Conservation (phyloP, 352 stramenopile species). For the Thraustotheca clavata region DNA sequence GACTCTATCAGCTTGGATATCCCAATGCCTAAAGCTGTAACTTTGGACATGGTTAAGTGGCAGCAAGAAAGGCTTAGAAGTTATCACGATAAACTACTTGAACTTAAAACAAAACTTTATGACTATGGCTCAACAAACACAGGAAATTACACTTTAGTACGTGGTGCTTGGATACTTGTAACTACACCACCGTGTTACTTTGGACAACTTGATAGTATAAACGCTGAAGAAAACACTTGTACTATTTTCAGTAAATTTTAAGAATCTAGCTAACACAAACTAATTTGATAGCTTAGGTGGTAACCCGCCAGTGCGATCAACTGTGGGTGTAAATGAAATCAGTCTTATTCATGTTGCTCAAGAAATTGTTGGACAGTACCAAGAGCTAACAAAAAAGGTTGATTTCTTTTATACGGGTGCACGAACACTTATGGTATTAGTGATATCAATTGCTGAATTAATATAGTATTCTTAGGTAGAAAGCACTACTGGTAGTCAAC, state of each 20-base stretch:
- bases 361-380: neutral
- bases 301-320: neutral
- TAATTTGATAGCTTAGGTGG: neutral
- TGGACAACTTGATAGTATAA: neutral
- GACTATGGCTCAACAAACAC: neutral
- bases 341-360: neutral
- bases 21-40: neutral
- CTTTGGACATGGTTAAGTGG: neutral
- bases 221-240: neutral
- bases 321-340: neutral
- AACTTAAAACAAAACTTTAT: neutral
- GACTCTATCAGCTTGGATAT: neutral
- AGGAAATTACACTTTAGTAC: neutral
- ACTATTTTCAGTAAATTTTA: neutral
- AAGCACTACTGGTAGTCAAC: neutral
- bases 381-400: constrained; percentile 1
- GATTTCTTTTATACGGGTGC: constrained; percentile 7
- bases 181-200: neutral
- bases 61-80: neutral
- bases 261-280: neutral
- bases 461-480: neutral
- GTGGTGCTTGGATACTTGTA: neutral
- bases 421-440: constrained; percentile 2
- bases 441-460: neutral
- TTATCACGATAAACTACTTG: neutral